phyloP scores from a whole-genome alignment of 345 rosid genomes.

The Linum lewisii region DNA sequence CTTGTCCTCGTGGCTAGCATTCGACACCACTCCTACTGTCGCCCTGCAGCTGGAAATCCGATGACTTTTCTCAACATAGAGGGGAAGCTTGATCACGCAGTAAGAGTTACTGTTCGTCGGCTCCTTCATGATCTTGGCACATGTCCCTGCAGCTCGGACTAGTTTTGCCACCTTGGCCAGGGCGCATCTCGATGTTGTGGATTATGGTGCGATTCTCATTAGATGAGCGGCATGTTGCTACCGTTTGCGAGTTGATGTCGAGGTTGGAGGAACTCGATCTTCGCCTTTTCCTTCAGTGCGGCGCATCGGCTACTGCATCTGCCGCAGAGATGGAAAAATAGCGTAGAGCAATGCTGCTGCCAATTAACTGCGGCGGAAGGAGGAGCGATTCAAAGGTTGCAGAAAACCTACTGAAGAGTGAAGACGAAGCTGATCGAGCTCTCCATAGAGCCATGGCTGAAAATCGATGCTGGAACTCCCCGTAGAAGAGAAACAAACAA shows the following conservation, averaged over 20 bases:
- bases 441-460: slow-evolving; percentile 19
- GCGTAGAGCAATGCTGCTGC: neutral
- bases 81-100: slow-evolving; percentile 59
- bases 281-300: slow-evolving; percentile 44
- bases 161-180: slow-evolving; percentile 81
- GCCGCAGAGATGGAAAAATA: slow-evolving; percentile 20
- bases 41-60: slow-evolving; percentile 65
- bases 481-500: too few species aligned
- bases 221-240: slow-evolving; percentile 83
- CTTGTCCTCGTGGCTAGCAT: slow-evolving; percentile 45
- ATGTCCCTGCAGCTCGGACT: slow-evolving; percentile 77
- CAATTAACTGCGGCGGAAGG: neutral
- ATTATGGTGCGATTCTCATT: slow-evolving; percentile 83
- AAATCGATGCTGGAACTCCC: too few species aligned
- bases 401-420: slow-evolving; percentile 9
- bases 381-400: slow-evolving; percentile 4
- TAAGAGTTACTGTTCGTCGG: slow-evolving; percentile 44
- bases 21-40: slow-evolving; percentile 59
- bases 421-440: slow-evolving; percentile 12
- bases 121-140: slow-evolving; percentile 76
- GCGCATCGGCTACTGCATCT: slow-evolving; percentile 21
- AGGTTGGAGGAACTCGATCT: slow-evolving; percentile 51
- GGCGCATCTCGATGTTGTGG: slow-evolving; percentile 84
- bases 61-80: slow-evolving; percentile 55
- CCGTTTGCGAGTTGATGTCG: slow-evolving; percentile 73